phyloP scores from a whole-genome alignment of 2,329 filamentous ascomycete genomes.

The Juglanconis juglandina region DNA sequence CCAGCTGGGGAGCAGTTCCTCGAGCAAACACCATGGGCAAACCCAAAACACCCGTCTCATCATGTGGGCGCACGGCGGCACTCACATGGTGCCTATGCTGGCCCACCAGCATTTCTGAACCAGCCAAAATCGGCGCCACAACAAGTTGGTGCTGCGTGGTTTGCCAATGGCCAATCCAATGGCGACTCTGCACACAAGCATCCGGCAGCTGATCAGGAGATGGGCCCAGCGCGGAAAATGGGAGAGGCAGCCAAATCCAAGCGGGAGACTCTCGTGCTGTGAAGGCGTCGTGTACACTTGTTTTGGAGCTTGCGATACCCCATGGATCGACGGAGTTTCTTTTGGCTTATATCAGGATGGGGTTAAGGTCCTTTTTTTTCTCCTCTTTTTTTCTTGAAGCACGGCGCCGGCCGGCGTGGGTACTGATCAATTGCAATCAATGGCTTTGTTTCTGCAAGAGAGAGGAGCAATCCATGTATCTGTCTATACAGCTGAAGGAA shows the following conservation, averaged over 20 bases:
- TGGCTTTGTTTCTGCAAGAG: neutral
- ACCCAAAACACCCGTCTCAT: slow-evolving; percentile 75
- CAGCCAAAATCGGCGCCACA: slow-evolving; percentile 13
- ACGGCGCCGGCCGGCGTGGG: neutral
- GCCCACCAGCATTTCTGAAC: slow-evolving; percentile 11
- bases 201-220: slow-evolving; percentile 5
- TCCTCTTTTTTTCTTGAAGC: neutral
- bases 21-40: slow-evolving; percentile 88
- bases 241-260: slow-evolving; percentile 9
- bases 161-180: slow-evolving; percentile 15
- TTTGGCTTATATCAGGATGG: neutral
- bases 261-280: slow-evolving; percentile 8
- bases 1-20: slow-evolving; percentile 82
- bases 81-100: slow-evolving; percentile 17
- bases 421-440: neutral
- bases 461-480: neutral
- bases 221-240: slow-evolving; percentile 6
- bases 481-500: neutral
- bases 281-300: slow-evolving; percentile 5
- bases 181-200: slow-evolving; percentile 14
- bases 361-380: neutral
- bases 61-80: slow-evolving; percentile 29
- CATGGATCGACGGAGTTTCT: slow-evolving; percentile 6
- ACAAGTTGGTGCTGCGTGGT: slow-evolving; percentile 8
- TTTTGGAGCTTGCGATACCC: slow-evolving; percentile 17